Conservation (phyloP, 306 rosid species). For the Cucurbita argyrosperma region DNA sequence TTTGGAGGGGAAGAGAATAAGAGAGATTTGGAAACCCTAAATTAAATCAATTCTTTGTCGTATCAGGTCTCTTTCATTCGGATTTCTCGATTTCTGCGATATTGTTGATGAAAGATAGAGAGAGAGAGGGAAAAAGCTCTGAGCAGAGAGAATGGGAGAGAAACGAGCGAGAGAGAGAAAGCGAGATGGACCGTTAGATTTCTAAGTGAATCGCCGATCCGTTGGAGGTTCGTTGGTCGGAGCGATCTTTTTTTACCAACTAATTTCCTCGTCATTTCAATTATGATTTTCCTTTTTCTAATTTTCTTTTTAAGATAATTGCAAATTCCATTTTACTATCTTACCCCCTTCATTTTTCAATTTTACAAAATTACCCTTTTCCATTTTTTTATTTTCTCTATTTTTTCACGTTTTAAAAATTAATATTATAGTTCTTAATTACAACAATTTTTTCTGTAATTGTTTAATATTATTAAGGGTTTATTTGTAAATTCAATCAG, state of each 20-base stretch:
- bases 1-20: conserved; percentile 4
- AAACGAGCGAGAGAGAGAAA: conserved; percentile 1
- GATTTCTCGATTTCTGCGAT: conserved; percentile 11
- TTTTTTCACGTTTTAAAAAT: too few relatives aligned
- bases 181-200: conserved; percentile 5
- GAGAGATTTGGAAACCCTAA: conserved; percentile 14
- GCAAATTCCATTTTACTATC: too few relatives aligned
- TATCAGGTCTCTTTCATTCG: not conserved
- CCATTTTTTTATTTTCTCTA: too few relatives aligned
- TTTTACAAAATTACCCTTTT: too few relatives aligned
- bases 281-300: not conserved
- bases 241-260: not conserved
- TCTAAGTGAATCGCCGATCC: conserved; percentile 4
- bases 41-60: conserved; percentile 1
- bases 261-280: conserved; percentile 16
- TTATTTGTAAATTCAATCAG: not conserved
- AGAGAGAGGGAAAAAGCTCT: not conserved
- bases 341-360: too few relatives aligned
- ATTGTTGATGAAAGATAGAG: conserved; percentile 5
- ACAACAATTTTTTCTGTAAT: not conserved
- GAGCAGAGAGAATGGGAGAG: conserved; percentile 7
- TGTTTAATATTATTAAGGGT: not conserved
- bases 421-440: too few relatives aligned
- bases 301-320: not conserved
- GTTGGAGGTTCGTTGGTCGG: conserved; percentile 14